A percentile compares a stretch with the other conserved stretches of the same genome.
These are phyloP conservation scores for Moniliella sp. DNA, from an alignment of 1,284 basidiomycete species.

Conservation along the genomic window DNA sequence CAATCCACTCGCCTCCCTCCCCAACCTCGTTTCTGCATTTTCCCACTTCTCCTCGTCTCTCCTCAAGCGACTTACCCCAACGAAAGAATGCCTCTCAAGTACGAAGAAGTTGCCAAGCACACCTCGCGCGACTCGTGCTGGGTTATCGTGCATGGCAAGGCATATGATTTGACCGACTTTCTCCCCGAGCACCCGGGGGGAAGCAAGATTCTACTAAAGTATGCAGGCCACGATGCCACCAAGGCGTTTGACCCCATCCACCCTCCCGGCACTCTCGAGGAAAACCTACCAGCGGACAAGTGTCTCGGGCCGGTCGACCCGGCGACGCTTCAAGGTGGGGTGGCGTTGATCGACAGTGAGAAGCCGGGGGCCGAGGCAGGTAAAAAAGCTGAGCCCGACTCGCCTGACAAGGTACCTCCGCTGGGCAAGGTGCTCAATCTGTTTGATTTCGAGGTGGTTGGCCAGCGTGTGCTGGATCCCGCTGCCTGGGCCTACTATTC, in stretches of 20 bases:
- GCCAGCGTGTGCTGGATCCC: constrained; percentile 17
- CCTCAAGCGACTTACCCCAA: no score
- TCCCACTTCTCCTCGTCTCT: no score
- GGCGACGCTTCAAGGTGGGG: constrained; percentile 10
- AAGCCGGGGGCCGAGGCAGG: constrained; percentile 3
- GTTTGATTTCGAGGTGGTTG: constrained; percentile 63
- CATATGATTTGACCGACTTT: constrained; percentile 34
- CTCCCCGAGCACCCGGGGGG: constrained; percentile 33
- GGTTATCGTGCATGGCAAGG: constrained; percentile 45
- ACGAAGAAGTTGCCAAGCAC: constrained; percentile 46
- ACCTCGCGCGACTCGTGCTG: constrained; percentile 55
- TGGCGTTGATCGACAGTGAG: neutral
- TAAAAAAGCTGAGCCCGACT: constrained; percentile 2
- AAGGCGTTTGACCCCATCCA: constrained; percentile 31
- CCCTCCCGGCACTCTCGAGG: constrained; percentile 28
- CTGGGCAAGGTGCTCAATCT: constrained; percentile 60
- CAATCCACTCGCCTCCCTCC: no score
- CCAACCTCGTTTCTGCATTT: no score
- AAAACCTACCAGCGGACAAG: constrained; percentile 23
- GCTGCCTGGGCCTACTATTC: constrained; percentile 34
- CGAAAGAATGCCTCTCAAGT: no score
- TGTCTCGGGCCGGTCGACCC: constrained; percentile 22
- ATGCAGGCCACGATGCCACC: constrained; percentile 9
- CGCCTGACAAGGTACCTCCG: constrained; percentile 38
- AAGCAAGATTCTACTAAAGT: constrained; percentile 7